phyloP scores from a whole-genome alignment of 2,329 filamentous ascomycete species.

The Cladorrhinum sp. region DNA sequence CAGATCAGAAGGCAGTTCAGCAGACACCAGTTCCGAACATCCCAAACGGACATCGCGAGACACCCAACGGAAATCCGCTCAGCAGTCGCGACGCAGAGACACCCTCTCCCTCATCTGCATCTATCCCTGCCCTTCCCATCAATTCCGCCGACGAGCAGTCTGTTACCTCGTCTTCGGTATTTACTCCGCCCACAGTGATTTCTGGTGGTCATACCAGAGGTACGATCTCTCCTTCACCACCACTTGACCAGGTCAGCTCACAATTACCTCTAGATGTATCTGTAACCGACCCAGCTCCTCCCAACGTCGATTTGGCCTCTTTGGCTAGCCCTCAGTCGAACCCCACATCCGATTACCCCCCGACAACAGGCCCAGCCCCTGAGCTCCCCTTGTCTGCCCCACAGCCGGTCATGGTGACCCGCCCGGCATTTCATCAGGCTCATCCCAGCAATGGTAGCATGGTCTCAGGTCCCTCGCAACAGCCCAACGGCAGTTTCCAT shows the following conservation, averaged over 20 bases:
- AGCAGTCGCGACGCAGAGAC: background rate
- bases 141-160: background rate
- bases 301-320: conserved; percentile 11
- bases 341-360: conserved; percentile 12
- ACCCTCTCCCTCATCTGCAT: conserved; percentile 6
- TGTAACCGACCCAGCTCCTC: background rate
- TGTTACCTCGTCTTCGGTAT: background rate
- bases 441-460: conserved; percentile 55
- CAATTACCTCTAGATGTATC: background rate
- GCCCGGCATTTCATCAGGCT: conserved; percentile 45
- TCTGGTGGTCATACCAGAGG: background rate
- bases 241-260: background rate
- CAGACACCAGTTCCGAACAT: conserved; percentile 3
- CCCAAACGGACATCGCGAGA: conserved; percentile 4
- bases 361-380: conserved; percentile 6
- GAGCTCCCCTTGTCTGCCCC: conserved; percentile 16
- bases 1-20: conserved; percentile 8
- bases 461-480: conserved; percentile 54
- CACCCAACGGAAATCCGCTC: background rate
- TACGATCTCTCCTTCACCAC: background rate
- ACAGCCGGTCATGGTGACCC: conserved; percentile 32
- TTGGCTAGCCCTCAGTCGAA: conserved; percentile 16
- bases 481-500: conserved; percentile 43
- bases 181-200: background rate
- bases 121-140: background rate